A percentile compares a stretch with the other conserved stretches of the same genome.
Evolutionary conservation across 2,329 filamentous ascomycete genomes (phyloP).

Genomic region (Magnaporthiopsis poae): DNA sequence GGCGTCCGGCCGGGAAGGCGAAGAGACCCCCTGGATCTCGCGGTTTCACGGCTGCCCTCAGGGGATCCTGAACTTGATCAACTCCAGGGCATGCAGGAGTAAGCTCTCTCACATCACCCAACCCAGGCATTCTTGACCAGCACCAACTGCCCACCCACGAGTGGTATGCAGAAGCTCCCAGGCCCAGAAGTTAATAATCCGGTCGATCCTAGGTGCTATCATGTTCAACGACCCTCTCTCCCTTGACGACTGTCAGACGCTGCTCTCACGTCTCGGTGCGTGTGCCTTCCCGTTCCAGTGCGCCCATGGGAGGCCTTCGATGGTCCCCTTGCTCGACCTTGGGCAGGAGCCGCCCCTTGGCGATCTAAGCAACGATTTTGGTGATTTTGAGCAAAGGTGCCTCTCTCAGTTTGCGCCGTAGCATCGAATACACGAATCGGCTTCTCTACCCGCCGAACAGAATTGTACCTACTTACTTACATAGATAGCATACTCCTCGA

Average conservation of each 20-base stretch:
- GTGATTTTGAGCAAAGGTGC: neutral
- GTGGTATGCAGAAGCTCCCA: neutral
- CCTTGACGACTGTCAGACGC: conserved; percentile 42
- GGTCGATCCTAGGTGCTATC: conserved; percentile 45
- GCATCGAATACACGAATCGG: too few relatives aligned
- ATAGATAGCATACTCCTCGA: too few relatives aligned
- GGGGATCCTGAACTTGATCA: conserved; percentile 65
- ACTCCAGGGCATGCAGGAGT: conserved; percentile 68
- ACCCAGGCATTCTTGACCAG: neutral
- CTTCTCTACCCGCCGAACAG: too few relatives aligned
- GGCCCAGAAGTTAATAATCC: conserved; percentile 3
- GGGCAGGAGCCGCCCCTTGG: conserved; percentile 16
- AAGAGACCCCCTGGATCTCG: conserved; percentile 42
- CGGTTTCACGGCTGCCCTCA: conserved; percentile 60
- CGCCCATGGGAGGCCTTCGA: conserved; percentile 64
- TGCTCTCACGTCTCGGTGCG: conserved; percentile 47
- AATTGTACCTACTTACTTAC: too few relatives aligned
- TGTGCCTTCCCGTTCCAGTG: conserved; percentile 74
- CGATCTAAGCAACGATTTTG: neutral
- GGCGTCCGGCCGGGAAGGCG: neutral
- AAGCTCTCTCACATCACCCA: conserved; percentile 14
- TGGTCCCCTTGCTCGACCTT: conserved; percentile 52
- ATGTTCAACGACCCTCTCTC: conserved; percentile 73
- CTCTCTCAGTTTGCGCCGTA: neutral
- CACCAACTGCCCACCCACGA: neutral